These are phyloP conservation scores for Metschnikowia santaceciliae DNA, from an alignment of 805 yeast species.

Conservation along the genomic window DNA sequence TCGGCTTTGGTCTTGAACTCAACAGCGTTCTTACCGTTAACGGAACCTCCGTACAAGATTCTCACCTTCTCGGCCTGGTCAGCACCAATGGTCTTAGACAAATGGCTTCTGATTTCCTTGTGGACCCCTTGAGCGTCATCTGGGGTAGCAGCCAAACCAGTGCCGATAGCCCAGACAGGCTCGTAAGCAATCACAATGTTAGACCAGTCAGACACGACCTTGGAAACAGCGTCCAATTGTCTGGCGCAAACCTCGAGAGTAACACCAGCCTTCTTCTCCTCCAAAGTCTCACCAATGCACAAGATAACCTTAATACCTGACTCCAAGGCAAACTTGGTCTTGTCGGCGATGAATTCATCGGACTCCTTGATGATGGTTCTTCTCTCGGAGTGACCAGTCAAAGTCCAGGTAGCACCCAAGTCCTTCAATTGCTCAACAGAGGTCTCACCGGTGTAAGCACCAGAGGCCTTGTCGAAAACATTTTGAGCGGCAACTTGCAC, in stretches of 20 bases:
- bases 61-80: conserved; percentile 74
- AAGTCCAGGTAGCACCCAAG: conserved; percentile 89
- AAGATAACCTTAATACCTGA: conserved; percentile 85
- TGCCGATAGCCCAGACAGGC: conserved; percentile 99
- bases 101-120: conserved; percentile 78
- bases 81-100: conserved; percentile 70
- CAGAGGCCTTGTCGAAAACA: conserved; percentile 79
- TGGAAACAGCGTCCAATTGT: conserved; percentile 87
- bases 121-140: conserved; percentile 97
- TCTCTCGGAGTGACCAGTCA: conserved; percentile 98
- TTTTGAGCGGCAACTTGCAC: conserved; percentile 90
- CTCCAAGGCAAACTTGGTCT: conserved; percentile 91
- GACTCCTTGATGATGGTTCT: conserved; percentile 88
- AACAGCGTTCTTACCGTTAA: conserved; percentile 87
- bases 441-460: conserved; percentile 98
- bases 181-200: conserved; percentile 95
- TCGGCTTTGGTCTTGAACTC: conserved; percentile 89
- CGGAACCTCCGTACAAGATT: conserved; percentile 98
- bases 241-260: conserved; percentile 83
- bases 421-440: conserved; percentile 87
- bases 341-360: conserved; percentile 87
- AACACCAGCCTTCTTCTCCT: conserved; percentile 85
- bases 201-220: conserved; percentile 81
- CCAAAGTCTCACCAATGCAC: conserved; percentile 97
- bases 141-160: conserved; percentile 98